phyloP scores from a whole-genome alignment of 129 eudicot genomes.

The Oenanthe sinensis region DNA sequence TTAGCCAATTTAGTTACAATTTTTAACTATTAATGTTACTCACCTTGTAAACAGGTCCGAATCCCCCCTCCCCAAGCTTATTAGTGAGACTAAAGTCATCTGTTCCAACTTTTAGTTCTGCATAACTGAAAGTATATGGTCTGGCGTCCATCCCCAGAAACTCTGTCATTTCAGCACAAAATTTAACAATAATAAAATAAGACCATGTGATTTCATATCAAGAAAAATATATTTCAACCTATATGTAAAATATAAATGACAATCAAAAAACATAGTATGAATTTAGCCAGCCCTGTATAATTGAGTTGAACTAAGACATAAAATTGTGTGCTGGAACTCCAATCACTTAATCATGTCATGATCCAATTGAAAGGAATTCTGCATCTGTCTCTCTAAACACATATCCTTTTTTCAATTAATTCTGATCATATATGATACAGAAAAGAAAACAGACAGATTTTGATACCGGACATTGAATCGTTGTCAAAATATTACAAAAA shows the following conservation, averaged over 20 bases:
- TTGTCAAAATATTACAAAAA: not conserved
- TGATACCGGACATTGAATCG: not conserved
- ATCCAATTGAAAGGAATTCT: not conserved
- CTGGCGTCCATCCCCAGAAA: constrained; percentile 36
- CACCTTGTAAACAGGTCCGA: constrained; percentile 24
- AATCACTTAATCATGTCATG: not conserved
- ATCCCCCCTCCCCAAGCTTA: constrained; percentile 32
- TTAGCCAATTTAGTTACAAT: not conserved
- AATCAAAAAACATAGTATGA: not conserved
- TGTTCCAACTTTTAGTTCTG: constrained; percentile 33
- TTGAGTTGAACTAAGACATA: not conserved
- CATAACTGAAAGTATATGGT: constrained; percentile 41
- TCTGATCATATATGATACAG: not conserved
- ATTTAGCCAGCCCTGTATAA: not conserved
- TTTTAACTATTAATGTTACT: not conserved
- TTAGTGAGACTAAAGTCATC: constrained; percentile 31
- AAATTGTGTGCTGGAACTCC: not conserved
- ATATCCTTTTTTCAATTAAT: not conserved
- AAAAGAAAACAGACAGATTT: not conserved
- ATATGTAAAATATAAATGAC: not conserved
- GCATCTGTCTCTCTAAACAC: too few species aligned
- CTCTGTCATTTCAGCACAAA: constrained; percentile 11
- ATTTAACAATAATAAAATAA: not conserved
- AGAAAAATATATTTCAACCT: not conserved
- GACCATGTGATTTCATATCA: not conserved